A percentile compares a stretch with the other conserved stretches of the same genome.
These are phyloP conservation scores for Fabrea salina DNA, from an alignment of 169 alveolate genomes.

Conservation along the genomic window DNA sequence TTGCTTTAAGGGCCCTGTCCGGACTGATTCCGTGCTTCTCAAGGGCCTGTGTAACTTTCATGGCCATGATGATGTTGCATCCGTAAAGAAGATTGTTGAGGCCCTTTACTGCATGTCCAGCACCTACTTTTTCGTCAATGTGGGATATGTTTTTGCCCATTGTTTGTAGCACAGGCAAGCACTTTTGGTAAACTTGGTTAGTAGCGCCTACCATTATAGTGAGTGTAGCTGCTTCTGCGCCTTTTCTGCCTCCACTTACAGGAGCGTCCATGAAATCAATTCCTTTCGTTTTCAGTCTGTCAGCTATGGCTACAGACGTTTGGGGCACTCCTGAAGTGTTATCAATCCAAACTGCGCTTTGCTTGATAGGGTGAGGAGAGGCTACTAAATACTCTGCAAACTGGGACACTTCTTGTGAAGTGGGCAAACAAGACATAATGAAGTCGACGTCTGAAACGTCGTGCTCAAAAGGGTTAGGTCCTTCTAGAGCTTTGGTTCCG, in stretches of 20 bases:
- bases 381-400: not conserved
- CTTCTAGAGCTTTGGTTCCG: not conserved
- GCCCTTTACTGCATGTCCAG: slow-evolving; percentile 11
- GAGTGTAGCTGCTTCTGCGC: not conserved
- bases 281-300: not conserved
- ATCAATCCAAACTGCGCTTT: not conserved
- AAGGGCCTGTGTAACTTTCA: not conserved
- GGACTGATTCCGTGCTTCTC: not conserved
- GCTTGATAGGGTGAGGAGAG: not conserved
- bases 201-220: slow-evolving; percentile 14
- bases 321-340: not conserved
- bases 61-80: not conserved
- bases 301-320: not conserved
- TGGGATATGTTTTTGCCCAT: not conserved
- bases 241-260: slow-evolving; percentile 23
- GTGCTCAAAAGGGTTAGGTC: not conserved
- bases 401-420: not conserved
- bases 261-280: slow-evolving; percentile 15
- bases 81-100: not conserved
- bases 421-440: slow-evolving; percentile 6
- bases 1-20: not conserved
- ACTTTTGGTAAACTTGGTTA: not conserved
- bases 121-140: slow-evolving; percentile 16
- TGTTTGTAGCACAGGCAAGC: not conserved
- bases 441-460: not conserved